Conservation (phyloP, 495 filamentous ascomycete species). For the Rostrohypoxylon terebratum region DNA sequence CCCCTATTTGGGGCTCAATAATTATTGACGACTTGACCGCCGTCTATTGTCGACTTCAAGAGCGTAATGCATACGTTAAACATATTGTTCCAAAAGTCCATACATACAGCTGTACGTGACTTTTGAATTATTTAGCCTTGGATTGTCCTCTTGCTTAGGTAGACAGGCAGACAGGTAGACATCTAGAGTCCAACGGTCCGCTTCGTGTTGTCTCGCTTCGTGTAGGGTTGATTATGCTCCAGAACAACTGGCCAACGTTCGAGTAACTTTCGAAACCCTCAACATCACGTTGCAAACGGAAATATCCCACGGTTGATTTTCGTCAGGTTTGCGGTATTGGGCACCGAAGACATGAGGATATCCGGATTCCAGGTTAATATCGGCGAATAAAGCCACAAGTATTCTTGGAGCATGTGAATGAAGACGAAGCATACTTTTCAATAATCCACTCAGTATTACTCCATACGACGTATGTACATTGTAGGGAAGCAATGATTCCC, state of each 20-base stretch:
- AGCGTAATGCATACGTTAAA: neutral
- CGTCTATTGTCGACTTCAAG: neutral
- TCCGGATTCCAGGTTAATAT: neutral
- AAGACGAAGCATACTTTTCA: neutral
- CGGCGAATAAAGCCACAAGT: neutral
- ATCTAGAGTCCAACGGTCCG: too few relatives aligned
- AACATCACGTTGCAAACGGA: neutral
- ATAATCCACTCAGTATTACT: neutral
- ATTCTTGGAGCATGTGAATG: neutral
- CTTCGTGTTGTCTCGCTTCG: too few relatives aligned
- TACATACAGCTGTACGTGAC: too few relatives aligned
- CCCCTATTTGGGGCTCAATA: constrained; percentile 26
- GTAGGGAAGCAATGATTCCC: neutral
- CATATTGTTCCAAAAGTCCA: neutral
- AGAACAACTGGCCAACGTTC: neutral
- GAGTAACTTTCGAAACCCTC: neutral
- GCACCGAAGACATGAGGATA: neutral
- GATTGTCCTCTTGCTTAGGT: neutral
- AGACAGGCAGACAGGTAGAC: neutral
- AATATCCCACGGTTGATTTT: neutral
- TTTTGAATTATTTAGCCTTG: neutral
- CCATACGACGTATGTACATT: neutral
- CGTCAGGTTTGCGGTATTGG: neutral
- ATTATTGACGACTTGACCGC: constrained; percentile 20
- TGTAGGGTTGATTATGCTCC: neutral